Base-by-base conservation (phyloP, 176 grass and related monocot species). In the Echinochloa phyllopogon region DNA sequence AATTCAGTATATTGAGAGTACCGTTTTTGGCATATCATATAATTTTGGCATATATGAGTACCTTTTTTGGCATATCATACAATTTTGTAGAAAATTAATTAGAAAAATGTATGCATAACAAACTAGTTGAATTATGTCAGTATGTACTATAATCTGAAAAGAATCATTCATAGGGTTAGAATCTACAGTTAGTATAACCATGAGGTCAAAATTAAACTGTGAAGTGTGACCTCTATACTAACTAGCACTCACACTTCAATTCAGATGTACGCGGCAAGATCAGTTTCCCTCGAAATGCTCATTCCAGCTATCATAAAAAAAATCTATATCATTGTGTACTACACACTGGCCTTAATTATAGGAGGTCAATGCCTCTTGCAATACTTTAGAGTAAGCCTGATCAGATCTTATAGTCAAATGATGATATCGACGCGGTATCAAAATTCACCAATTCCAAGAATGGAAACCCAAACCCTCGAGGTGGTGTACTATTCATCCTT, bases 361-460 rank as follows among this genome's bases (percentile, higher is more conserved):
- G 43, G 36, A 63, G 80, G 86, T 88, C 74, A 88, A 84, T 72
- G 44, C 65, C 75, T 57, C 27, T 78, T 57, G 87, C 66, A 37
- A 25, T 79, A 83, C 20, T 78, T 52, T 82, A 83, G n/a, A 13
- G 21, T 71, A 18, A 71, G 17, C 55, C 21, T 44, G 65, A 84
- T 78, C 68, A 62, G 55, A 88, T 83, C 55, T 17, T 80, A 15
- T 65, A 73, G 58, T 57, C 74, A 88, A 88, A 79, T 65, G 43
- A 56, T 23, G 65, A 78, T 65, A 84, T 79, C 57, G 65, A 88
- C 86, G 57, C 57, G 86, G 86, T 88, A 72, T 65, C 65, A 83
- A 36, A 65, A 42, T 38, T 55, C 80, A 52, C 74, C 45, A 73
- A 43, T 83, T 57, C 57, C 66, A 4, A 79, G 38, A 65, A 38